A percentile compares a stretch with the other conserved stretches of the same genome.
Evolutionary conservation across 2,329 filamentous ascomycete species (phyloP).

Genomic region (Rhinocladiella similis): DNA sequence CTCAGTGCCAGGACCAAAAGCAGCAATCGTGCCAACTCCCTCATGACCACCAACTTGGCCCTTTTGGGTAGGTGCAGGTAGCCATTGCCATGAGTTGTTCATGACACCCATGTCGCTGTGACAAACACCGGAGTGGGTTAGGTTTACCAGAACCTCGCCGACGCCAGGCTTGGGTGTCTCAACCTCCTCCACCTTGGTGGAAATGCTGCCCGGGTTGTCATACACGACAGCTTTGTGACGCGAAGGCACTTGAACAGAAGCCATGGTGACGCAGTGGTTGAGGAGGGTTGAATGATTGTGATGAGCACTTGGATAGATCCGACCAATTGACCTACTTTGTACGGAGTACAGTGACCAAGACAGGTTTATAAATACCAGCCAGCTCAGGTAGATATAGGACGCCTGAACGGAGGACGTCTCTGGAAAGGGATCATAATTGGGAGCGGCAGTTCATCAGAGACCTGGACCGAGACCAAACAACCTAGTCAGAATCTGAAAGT

Average conservation of each 20-base stretch:
- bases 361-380: neutral
- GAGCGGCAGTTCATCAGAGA: no score
- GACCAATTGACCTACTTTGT: neutral
- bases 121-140: constrained; percentile 66
- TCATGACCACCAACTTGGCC: constrained; percentile 71
- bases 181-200: constrained; percentile 63
- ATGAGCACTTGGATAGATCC: neutral
- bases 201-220: constrained; percentile 65
- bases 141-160: constrained; percentile 63
- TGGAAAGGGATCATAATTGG: neutral
- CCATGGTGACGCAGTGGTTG: constrained; percentile 31
- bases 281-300: neutral
- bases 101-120: constrained; percentile 63
- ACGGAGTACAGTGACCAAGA: neutral
- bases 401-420: no score
- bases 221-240: constrained; percentile 66
- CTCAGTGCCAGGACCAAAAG: constrained; percentile 59
- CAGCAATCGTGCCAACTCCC: constrained; percentile 65
- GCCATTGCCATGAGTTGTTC: constrained; percentile 49
- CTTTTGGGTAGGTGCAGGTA: constrained; percentile 59
- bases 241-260: constrained; percentile 49
- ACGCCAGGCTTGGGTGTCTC: constrained; percentile 65
- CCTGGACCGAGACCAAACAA: no score
- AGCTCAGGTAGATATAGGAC: neutral
- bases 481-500: no score